Evolutionary conservation across 1,139 yeast genomes (phyloP).

Genomic region (Saccharomyces hybrid): DNA sequence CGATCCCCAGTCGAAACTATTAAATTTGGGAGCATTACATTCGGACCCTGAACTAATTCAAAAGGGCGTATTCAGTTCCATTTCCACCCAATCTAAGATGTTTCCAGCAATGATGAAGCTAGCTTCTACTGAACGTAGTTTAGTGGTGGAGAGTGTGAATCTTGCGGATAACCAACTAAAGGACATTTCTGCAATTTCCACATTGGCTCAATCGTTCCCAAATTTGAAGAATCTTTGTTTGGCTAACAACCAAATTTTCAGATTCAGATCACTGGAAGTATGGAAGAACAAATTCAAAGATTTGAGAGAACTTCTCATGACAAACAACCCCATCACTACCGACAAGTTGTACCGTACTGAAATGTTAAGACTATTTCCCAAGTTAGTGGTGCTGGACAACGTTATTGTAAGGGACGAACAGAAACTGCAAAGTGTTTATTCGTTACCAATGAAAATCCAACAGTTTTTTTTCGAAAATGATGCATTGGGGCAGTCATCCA

Average conservation of each 20-base stretch:
- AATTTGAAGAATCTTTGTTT: constrained; percentile 67
- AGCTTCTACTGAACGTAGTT: constrained; percentile 42
- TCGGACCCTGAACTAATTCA: constrained; percentile 55
- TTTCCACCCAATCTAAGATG: constrained; percentile 62
- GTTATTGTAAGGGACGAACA: constrained; percentile 66
- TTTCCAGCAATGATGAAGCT: constrained; percentile 88
- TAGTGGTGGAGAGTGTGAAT: constrained; percentile 64
- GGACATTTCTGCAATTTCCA: constrained; percentile 56
- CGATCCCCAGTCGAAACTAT: constrained; percentile 53
- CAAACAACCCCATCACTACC: constrained; percentile 62
- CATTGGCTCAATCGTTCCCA: constrained; percentile 73
- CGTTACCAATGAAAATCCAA: constrained; percentile 43
- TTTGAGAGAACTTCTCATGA: constrained; percentile 66
- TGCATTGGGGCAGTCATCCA: constrained; percentile 63
- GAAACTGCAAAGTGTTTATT: constrained; percentile 44
- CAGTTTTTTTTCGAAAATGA: constrained; percentile 74
- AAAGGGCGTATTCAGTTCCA: constrained; percentile 58
- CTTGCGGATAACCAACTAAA: constrained; percentile 61
- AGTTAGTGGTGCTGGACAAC: constrained; percentile 72
- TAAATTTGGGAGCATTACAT: constrained; percentile 63
- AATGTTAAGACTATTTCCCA: constrained; percentile 65
- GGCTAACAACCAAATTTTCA: constrained; percentile 61
- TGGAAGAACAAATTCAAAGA: constrained; percentile 73
- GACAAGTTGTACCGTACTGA: constrained; percentile 51
- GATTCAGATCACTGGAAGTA: constrained; percentile 53